A percentile compares a stretch with the other conserved stretches of the same genome.
Evolutionary conservation across 2,329 filamentous ascomycete species (phyloP).

Genomic region (Lasiodiplodia hormozganensis): DNA sequence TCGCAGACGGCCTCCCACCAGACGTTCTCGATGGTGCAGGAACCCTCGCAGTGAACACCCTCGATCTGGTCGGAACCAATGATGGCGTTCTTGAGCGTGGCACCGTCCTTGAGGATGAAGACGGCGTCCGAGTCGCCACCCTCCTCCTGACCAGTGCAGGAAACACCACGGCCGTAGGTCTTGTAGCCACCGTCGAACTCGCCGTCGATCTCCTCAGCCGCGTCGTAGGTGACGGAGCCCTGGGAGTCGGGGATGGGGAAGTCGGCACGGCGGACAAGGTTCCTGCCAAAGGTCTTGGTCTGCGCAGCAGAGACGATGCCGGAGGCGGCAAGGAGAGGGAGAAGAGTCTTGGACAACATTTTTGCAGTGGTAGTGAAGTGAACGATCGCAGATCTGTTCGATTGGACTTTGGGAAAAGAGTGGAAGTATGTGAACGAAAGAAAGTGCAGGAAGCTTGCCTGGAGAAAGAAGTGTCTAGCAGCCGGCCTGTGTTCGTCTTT

Average conservation of each 20-base stretch:
- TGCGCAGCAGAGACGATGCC: constrained; percentile 23
- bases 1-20: constrained; percentile 55
- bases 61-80: constrained; percentile 60
- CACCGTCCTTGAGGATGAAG: constrained; percentile 60
- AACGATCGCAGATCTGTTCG: constrained; percentile 30
- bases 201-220: constrained; percentile 26
- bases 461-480: not conserved
- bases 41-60: constrained; percentile 60
- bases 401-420: constrained; percentile 13
- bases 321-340: constrained; percentile 23
- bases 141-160: constrained; percentile 49
- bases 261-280: constrained; percentile 29
- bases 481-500: constrained; percentile 5
- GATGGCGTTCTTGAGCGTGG: constrained; percentile 62
- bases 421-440: constrained; percentile 25
- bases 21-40: constrained; percentile 56
- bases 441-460: constrained; percentile 20
- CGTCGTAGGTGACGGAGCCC: constrained; percentile 28
- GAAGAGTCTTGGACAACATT: constrained; percentile 28
- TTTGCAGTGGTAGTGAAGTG: constrained; percentile 5
- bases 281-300: constrained; percentile 20
- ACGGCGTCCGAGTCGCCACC: constrained; percentile 57
- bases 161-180: constrained; percentile 29
- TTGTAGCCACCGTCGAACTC: constrained; percentile 28
- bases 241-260: constrained; percentile 29